phyloP scores from a whole-genome alignment of 257 asterid genomes.

The Ajuga chamaepitys region DNA sequence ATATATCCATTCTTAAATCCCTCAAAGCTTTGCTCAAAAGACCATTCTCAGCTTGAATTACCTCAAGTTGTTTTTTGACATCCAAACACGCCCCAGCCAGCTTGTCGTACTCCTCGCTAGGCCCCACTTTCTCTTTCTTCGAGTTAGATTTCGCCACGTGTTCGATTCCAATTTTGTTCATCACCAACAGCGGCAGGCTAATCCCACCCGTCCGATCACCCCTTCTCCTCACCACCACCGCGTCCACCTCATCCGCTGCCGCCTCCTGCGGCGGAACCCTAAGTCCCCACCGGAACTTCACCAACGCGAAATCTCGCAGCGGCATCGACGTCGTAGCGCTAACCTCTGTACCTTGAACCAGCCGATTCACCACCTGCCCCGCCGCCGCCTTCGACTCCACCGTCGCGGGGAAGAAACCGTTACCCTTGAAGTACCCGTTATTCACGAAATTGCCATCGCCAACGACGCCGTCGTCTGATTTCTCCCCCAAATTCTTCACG shows the following conservation, averaged over 20 bases:
- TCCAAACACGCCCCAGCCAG: constrained; percentile 64
- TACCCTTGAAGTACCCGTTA: constrained; percentile 29
- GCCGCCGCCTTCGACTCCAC: constrained; percentile 51
- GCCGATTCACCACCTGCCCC: constrained; percentile 33
- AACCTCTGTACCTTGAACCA: constrained; percentile 47
- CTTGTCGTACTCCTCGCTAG: constrained; percentile 25
- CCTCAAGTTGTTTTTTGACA: constrained; percentile 67
- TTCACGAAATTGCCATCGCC: constrained; percentile 19
- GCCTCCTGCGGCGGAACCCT: constrained; percentile 49
- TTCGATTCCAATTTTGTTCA: constrained; percentile 86
- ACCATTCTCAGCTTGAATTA: constrained; percentile 72
- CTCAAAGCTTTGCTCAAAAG: constrained; percentile 56
- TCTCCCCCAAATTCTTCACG: constrained; percentile 27
- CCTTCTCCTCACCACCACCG: constrained; percentile 39
- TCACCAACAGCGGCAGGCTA: constrained; percentile 53
- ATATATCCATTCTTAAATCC: constrained; percentile 65
- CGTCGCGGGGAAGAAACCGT: constrained; percentile 34
- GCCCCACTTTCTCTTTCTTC: constrained; percentile 27
- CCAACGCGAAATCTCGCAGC: constrained; percentile 40
- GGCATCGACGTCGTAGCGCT: constrained; percentile 70
- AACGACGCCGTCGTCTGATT: constrained; percentile 13
- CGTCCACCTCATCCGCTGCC: constrained; percentile 33
- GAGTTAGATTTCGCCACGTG: constrained; percentile 36
- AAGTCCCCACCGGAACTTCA: constrained; percentile 85
- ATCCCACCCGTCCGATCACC: constrained; percentile 30